Base-by-base conservation (phyloP, 306 rosid species). In the Cicer cuneatum region DNA sequence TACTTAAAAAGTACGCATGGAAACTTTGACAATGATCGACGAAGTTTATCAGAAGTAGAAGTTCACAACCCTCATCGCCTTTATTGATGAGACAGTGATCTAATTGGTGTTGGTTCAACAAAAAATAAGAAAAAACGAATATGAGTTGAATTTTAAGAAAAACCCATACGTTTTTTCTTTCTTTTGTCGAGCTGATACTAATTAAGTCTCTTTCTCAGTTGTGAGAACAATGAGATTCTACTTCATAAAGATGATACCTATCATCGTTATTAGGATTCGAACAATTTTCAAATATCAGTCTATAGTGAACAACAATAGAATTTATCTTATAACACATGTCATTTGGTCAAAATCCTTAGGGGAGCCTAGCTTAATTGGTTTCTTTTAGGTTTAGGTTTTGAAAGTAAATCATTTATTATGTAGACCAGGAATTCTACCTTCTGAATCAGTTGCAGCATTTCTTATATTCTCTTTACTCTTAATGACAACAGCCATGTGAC, bases 401-500 rank as follows among this genome's bases (percentile, higher is more conserved):
- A 45, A 57, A 43, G 64, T 10, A 33, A 77, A 47, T 46, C 15
- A 5, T 78, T 48, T 51, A 53, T 71, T 35, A 45, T 63, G 1
- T 15, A 79, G 9, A 72, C 33, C 41, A 12, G 39, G 51, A 48
- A 43, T 45, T 49, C 80, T 73, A 43, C 74, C 75, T 63, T 42
- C 24, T 24, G 61, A 12, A 61, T 65, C 61, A 74, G 62, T 66
- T 82, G 82, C 74, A 51, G 41, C 21, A 39, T 48, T 53, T 68
- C 18, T 67, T 33, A 45, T 71, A 56, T 78, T 81, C 45, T 64
- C 85, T 47, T 79, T 80, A 41, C 63, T 53, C 66, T 78, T 88
- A 37, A 88, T 72, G 29, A 90, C 98, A 64, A 81, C 82, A 52
- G 91, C 92, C 96, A 90, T 88, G 70, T 91, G 92, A 70, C 92